Evolutionary conservation across 495 filamentous ascomycete genomes (phyloP).

Genomic region (Penicillium herquei): DNA sequence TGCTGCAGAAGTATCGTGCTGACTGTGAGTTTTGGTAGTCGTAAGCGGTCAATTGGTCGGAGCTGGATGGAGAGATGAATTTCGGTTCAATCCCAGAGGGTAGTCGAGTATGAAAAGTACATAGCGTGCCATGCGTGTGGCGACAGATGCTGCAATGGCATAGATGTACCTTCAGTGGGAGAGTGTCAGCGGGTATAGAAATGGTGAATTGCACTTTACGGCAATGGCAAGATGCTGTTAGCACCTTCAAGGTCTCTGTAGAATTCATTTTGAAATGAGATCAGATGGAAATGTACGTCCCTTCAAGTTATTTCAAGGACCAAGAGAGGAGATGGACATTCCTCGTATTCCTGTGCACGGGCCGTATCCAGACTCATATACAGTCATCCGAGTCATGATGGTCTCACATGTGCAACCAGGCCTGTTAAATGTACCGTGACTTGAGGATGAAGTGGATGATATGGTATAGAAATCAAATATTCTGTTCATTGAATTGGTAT

Average conservation of each 20-base stretch:
- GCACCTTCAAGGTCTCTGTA: conserved; percentile 6
- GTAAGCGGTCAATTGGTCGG: conserved; percentile 31
- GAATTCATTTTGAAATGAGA: background rate
- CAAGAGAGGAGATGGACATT: background rate
- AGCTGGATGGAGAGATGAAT: conserved; percentile 26
- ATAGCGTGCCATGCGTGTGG: conserved; percentile 55
- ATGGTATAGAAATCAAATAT: too few species aligned
- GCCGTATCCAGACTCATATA: background rate
- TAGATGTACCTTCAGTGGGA: conserved; percentile 40
- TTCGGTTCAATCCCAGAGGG: conserved; percentile 38
- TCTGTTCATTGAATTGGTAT: conserved; percentile 9
- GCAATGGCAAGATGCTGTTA: conserved; percentile 54
- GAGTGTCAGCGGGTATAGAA: conserved; percentile 17
- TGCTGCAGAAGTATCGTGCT: conserved; percentile 42
- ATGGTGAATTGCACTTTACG: conserved; percentile 34
- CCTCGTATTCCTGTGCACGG: background rate
- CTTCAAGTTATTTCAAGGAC: background rate
- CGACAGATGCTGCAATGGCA: conserved; percentile 68
- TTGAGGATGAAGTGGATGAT: too few species aligned
- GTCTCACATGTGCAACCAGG: too few species aligned
- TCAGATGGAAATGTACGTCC: too few species aligned
- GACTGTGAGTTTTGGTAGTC: conserved; percentile 23
- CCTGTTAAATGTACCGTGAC: too few species aligned
- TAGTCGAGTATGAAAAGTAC: conserved; percentile 46
- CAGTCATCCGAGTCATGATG: background rate